These are phyloP conservation scores for Leishmania gerbilli DNA, from an alignment of 208 protist species.

Conservation along the genomic window DNA sequence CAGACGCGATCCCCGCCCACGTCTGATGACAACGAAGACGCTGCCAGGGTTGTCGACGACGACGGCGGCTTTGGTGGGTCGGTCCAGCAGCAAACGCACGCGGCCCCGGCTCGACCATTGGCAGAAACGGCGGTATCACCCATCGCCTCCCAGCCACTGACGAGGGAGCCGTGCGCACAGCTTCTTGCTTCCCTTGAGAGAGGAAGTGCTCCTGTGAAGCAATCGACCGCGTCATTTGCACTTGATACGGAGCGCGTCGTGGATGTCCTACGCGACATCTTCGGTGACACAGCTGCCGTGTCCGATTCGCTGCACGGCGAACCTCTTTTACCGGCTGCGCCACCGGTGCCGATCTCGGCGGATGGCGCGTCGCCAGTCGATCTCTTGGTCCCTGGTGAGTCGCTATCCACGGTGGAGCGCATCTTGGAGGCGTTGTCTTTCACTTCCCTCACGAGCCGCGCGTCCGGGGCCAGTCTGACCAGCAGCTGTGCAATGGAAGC, in stretches of 20 bases:
- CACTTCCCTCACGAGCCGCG: constrained; percentile 18
- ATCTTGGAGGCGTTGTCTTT: constrained; percentile 32
- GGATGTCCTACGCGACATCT: constrained; percentile 18
- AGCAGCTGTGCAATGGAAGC: not conserved
- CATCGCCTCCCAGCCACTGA: constrained; percentile 5
- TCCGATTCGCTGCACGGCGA: not conserved
- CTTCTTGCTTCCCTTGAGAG: not conserved
- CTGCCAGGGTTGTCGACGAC: not conserved
- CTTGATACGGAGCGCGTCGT: constrained; percentile 3
- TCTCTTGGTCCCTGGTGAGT: constrained; percentile 1
- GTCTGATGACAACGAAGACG: not conserved
- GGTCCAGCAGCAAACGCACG: constrained; percentile 8
- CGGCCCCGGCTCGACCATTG: not conserved
- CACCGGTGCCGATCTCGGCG: not conserved
- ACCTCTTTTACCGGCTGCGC: not conserved
- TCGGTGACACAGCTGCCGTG: not conserved
- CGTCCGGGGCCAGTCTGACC: not conserved
- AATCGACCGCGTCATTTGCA: not conserved
- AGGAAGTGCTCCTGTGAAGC: not conserved
- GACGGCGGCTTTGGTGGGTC: constrained; percentile 25
- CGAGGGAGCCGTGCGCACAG: constrained; percentile 15
- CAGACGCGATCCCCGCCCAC: not conserved
- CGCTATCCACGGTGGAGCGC: constrained; percentile 8
- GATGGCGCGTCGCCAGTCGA: not conserved
- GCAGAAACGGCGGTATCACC: not conserved